Conservation (phyloP, 768 basidiomycete genomes). For the Lactarius hengduanensis region DNA sequence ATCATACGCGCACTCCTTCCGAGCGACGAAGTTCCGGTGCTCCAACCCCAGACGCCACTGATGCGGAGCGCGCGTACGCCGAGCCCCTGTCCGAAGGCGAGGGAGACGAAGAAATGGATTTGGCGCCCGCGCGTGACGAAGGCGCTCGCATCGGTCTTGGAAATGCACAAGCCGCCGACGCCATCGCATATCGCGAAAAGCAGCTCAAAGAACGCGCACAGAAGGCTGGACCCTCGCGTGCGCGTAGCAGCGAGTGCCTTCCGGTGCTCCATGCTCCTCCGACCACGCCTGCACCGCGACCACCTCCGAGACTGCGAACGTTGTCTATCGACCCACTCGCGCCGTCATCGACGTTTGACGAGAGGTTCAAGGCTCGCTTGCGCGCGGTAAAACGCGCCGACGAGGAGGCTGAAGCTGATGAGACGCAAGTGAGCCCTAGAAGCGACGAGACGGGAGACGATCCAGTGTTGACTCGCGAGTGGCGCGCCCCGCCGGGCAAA, state of each 20-base stretch:
- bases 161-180: constrained; percentile 73
- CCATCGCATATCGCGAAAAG: constrained; percentile 82
- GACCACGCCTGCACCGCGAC: constrained; percentile 31
- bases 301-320: constrained; percentile 24
- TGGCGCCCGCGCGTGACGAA: constrained; percentile 76
- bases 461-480: constrained; percentile 60
- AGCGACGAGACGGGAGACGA: constrained; percentile 40
- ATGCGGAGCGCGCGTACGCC: constrained; percentile 49
- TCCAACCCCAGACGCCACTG: constrained; percentile 41
- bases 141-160: constrained; percentile 75
- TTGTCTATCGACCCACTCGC: constrained; percentile 86
- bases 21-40: constrained; percentile 41
- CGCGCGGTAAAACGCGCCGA: constrained; percentile 44
- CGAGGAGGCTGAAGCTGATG: constrained; percentile 36
- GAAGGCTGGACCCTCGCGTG: constrained; percentile 34
- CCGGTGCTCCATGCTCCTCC: constrained; percentile 39
- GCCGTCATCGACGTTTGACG: constrained; percentile 79
- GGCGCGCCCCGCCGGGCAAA: constrained; percentile 83
- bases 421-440: constrained; percentile 32
- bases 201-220: constrained; percentile 53
- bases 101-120: constrained; percentile 73
- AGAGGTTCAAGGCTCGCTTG: constrained; percentile 73
- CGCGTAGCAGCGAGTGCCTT: constrained; percentile 36
- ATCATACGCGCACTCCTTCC: constrained; percentile 39
- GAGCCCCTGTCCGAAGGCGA: constrained; percentile 97